A percentile compares a stretch with the other conserved stretches of the same genome.
These are phyloP conservation scores for Pleomassaria siparia DNA, from an alignment of 2,329 filamentous ascomycete species.

Conservation along the genomic window DNA sequence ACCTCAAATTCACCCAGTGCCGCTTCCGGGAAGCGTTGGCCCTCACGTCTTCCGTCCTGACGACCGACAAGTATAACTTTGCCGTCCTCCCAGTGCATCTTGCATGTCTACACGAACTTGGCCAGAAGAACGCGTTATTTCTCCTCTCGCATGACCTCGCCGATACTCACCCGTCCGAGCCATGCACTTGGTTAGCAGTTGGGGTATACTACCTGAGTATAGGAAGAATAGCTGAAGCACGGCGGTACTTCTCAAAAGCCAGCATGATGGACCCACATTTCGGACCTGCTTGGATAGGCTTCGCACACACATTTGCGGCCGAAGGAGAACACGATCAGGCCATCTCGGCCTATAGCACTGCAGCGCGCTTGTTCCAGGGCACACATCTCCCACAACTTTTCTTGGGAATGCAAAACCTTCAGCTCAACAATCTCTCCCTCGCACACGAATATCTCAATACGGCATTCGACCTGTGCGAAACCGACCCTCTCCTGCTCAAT, in stretches of 20 bases:
- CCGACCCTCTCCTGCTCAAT: slow-evolving; percentile 87
- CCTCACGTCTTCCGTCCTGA: slow-evolving; percentile 80
- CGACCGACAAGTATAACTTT: slow-evolving; percentile 86
- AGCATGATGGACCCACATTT: slow-evolving; percentile 98
- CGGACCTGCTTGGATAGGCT: slow-evolving; percentile 96
- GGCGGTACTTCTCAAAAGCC: slow-evolving; percentile 95
- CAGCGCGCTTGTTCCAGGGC: slow-evolving; percentile 91
- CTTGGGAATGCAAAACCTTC: slow-evolving; percentile 96
- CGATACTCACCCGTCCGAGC: slow-evolving; percentile 86
- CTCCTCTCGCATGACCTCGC: slow-evolving; percentile 89
- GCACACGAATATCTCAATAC: slow-evolving; percentile 94
- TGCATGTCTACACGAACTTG: slow-evolving; percentile 85
- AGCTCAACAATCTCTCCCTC: slow-evolving; percentile 89
- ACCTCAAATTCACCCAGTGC: slow-evolving; percentile 92
- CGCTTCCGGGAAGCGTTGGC: slow-evolving; percentile 84
- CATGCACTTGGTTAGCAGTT: slow-evolving; percentile 90
- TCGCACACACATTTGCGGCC: slow-evolving; percentile 95
- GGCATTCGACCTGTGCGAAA: slow-evolving; percentile 78
- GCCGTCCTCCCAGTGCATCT: slow-evolving; percentile 86
- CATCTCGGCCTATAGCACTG: slow-evolving; percentile 95
- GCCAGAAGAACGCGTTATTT: slow-evolving; percentile 84
- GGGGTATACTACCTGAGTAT: slow-evolving; percentile 93
- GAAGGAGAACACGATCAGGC: slow-evolving; percentile 98
- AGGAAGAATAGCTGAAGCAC: slow-evolving; percentile 85
- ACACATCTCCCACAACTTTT: slow-evolving; percentile 96